Evolutionary conservation across 139 green algal species (phyloP), one percentile per base, ranked within the genome.

Genomic region (Chlamydomonas sphaeroides): DNA sequence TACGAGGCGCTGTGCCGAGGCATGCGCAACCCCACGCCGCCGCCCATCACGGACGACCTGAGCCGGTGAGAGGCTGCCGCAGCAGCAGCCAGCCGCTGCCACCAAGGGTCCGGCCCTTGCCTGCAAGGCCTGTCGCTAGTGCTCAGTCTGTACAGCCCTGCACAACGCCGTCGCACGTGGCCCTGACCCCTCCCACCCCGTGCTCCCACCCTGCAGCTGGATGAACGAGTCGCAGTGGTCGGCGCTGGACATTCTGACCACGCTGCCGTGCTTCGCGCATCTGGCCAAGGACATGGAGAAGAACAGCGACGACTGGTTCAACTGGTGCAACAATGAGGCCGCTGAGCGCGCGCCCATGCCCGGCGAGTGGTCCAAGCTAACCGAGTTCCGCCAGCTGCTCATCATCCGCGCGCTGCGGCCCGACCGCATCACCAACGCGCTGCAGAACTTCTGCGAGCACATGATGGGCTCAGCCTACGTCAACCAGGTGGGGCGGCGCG

Each of bases 201-300:
- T 25, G 11, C 57, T 65, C 21, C n/a, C n/a, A n/a, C 7, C 36
- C 25, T 10, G 21, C 72, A 79, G 90, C 57, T 96, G 92, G 93
- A 95, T 97, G 90, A 91, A 32, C 36, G 94, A 97, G 78, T 86
- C 21, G 39, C 94, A 97, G 87, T 97, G 94, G 94, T 87, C 89
- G 10, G 87, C 91, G 38, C 85, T 97, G 35, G 90, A 95, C 73
- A 89, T 90, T 26, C 84, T 97, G 41, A 92, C 90, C 59, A 89
- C 85, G 21, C 72, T 95, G 65, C 83, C 88, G 33, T 79, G 74
- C 49, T 96, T 95, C 42, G 78, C 39, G 62, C 88, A 84, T 63
- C 83, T 97, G 35, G 74, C 94, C 67, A 95, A 94, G 83, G 93
- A 96, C 78, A 94, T 97, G 87, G 94, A 97, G 86, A 97, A 97